A percentile compares a stretch with the other conserved stretches of the same genome.
Conservation (phyloP, 768 basidiomycete species). For the Leccinellum albellum region DNA sequence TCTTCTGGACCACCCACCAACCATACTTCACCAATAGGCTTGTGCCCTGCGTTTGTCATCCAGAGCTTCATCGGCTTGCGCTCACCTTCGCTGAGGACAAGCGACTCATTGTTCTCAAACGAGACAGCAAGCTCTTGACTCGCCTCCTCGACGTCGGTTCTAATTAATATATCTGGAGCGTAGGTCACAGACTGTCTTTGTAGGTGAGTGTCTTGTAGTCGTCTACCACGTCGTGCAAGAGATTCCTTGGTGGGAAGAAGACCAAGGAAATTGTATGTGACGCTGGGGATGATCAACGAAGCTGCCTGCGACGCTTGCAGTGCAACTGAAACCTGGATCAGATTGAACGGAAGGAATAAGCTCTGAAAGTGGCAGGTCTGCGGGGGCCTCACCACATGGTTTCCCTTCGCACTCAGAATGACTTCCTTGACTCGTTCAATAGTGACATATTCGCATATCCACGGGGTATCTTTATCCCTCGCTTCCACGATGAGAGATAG, state of each 20-base stretch:
- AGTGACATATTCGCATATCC: conserved; percentile 42
- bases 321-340: conserved; percentile 55
- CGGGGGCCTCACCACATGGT: conserved; percentile 49
- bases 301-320: conserved; percentile 51
- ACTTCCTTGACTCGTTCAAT: conserved; percentile 63
- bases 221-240: conserved; percentile 64
- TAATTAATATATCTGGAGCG: conserved; percentile 60
- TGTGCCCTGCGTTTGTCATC: conserved; percentile 65
- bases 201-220: conserved; percentile 69
- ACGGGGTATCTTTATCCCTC: conserved; percentile 26
- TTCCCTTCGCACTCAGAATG: conserved; percentile 58
- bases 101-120: conserved; percentile 50
- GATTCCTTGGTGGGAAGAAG: conserved; percentile 66
- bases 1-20: conserved; percentile 57
- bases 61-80: conserved; percentile 48
- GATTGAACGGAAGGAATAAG: neutral
- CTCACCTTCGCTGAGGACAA: conserved; percentile 68
- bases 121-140: conserved; percentile 59
- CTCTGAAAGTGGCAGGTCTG: neutral
- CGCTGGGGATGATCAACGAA: conserved; percentile 53
- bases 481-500: conserved; percentile 54
- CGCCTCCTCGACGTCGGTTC: conserved; percentile 59
- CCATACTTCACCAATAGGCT: conserved; percentile 67
- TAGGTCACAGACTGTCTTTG: conserved; percentile 71
- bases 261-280: conserved; percentile 67